phyloP scores from a whole-genome alignment of 768 basidiomycete species.

The Rhodotorula taiwanensis region DNA sequence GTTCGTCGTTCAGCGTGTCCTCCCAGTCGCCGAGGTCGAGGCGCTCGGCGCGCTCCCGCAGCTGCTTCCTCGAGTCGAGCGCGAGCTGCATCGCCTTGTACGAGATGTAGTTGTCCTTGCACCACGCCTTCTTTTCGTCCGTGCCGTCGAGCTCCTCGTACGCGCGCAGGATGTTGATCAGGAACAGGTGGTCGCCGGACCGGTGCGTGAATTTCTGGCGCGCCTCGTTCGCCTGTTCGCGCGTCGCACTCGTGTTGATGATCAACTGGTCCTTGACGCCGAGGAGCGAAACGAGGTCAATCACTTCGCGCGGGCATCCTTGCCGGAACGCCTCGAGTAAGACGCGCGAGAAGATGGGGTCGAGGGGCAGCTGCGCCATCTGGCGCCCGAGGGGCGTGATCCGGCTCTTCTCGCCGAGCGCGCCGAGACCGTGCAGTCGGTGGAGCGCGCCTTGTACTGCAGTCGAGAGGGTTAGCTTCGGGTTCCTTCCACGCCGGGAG shows the following conservation, averaged over 20 bases:
- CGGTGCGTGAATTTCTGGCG: slow-evolving; percentile 72
- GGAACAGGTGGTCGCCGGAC: slow-evolving; percentile 83
- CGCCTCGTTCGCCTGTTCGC: slow-evolving; percentile 61
- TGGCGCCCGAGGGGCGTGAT: slow-evolving; percentile 68
- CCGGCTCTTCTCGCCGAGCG: slow-evolving; percentile 59
- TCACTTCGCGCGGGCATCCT: slow-evolving; percentile 67
- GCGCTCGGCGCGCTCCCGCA: slow-evolving; percentile 59
- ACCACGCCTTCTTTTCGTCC: slow-evolving; percentile 58
- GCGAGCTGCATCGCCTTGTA: slow-evolving; percentile 73
- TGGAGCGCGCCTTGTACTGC: slow-evolving; percentile 43
- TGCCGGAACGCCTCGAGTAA: slow-evolving; percentile 68
- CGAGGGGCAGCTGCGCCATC: slow-evolving; percentile 90
- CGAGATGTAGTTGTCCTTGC: slow-evolving; percentile 72
- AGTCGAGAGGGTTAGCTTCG: not conserved
- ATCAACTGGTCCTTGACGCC: slow-evolving; percentile 53
- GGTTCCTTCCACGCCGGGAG: too few species aligned
- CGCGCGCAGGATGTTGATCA: slow-evolving; percentile 73
- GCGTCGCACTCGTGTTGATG: slow-evolving; percentile 45
- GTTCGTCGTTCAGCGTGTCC: slow-evolving; percentile 51
- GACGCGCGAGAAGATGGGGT: slow-evolving; percentile 70
- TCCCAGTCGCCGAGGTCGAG: slow-evolving; percentile 55
- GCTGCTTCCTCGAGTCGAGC: slow-evolving; percentile 68
- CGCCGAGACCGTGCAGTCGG: slow-evolving; percentile 66
- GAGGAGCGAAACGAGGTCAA: slow-evolving; percentile 77
- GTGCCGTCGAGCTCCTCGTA: slow-evolving; percentile 55